Evolutionary conservation across 116 monocot genomes (phyloP).

Genomic region (Cymodocea nodosa): DNA sequence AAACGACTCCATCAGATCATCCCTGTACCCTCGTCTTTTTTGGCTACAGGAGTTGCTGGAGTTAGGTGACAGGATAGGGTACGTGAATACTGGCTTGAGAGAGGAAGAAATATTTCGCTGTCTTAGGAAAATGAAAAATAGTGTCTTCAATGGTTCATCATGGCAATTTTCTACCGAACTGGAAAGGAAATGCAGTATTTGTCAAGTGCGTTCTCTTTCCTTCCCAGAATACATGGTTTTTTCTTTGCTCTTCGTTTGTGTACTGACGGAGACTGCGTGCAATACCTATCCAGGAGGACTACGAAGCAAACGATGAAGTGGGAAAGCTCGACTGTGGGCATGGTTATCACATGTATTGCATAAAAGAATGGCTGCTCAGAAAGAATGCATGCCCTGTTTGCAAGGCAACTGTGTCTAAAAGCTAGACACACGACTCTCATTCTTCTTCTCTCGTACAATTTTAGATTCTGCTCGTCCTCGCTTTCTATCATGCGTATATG

Average conservation of each 20-base stretch:
- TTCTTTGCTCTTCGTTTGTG: neutral
- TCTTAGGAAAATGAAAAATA: conserved; percentile 45
- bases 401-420: conserved; percentile 50
- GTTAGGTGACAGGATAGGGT: conserved; percentile 75
- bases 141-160: conserved; percentile 21
- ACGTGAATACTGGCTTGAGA: conserved; percentile 83
- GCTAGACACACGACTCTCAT: conserved; percentile 8
- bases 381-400: conserved; percentile 97
- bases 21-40: no score
- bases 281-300: conserved; percentile 59
- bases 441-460: neutral
- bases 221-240: neutral
- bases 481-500: conserved; percentile 1
- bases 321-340: conserved; percentile 83
- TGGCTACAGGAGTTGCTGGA: conserved; percentile 75
- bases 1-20: no score
- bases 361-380: conserved; percentile 86
- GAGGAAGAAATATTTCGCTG: conserved; percentile 70
- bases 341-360: conserved; percentile 71
- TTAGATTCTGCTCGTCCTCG: neutral
- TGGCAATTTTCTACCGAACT: conserved; percentile 26
- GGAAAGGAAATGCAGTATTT: conserved; percentile 92
- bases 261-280: neutral
- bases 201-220: conserved; percentile 38
- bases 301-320: conserved; percentile 57